phyloP scores from a whole-genome alignment of 495 filamentous ascomycete genomes.

The Xylaria telfairii region DNA sequence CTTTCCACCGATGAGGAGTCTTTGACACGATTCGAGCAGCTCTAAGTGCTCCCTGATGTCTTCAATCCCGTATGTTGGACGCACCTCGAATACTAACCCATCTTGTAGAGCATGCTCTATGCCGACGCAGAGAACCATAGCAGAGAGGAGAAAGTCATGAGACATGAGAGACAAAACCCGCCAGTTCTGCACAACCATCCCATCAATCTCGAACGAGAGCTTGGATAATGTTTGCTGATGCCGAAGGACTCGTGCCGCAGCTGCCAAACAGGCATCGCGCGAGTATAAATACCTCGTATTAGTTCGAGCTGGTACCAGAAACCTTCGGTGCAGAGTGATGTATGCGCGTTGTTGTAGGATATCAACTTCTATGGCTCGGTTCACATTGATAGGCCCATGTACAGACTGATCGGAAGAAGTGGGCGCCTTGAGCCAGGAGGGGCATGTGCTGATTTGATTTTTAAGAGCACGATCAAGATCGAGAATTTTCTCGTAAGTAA shows the following conservation, averaged over 20 bases:
- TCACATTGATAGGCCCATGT: not conserved
- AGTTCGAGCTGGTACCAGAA: not conserved
- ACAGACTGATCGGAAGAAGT: not conserved
- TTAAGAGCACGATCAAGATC: not conserved
- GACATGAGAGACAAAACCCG: conserved; percentile 3
- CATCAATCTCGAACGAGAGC: not conserved
- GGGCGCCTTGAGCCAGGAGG: not conserved
- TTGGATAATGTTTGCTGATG: conserved; percentile 1
- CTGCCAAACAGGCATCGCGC: not conserved
- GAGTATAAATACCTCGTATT: not conserved
- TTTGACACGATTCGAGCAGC: not conserved
- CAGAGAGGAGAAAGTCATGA: conserved; percentile 1
- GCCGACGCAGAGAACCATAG: not conserved
- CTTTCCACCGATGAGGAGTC: not conserved
- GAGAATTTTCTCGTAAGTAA: not conserved
- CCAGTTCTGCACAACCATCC: not conserved
- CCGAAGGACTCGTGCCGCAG: not conserved
- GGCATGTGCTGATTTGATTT: not conserved
- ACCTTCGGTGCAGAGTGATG: not conserved
- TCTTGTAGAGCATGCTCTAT: not conserved
- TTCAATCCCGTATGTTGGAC: not conserved
- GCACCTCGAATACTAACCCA: not conserved
- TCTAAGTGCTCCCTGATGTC: not conserved
- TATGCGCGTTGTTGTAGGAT: not conserved
- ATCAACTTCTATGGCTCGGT: not conserved